Percentiles rank a stretch among this genome's conserved stretches.
phyloP scores from a whole-genome alignment of 1,284 basidiomycete species.

The Ceratobasidium sp. region DNA sequence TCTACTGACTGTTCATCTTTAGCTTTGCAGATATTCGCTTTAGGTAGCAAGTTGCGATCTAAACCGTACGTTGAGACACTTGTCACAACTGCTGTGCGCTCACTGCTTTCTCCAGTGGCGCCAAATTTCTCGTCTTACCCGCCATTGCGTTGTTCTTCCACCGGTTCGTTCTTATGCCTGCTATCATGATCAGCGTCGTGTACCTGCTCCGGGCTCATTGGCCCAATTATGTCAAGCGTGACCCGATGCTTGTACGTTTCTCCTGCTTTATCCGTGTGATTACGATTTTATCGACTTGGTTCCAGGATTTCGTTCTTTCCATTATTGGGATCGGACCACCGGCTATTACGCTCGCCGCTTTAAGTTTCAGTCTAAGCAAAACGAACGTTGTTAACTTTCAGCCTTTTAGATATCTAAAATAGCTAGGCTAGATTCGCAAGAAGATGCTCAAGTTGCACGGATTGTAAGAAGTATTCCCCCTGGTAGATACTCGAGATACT shows the following conservation, averaged over 20 bases:
- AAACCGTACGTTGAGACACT: conserved; percentile 17
- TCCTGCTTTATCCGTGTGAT: background rate
- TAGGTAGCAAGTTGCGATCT: conserved; percentile 43
- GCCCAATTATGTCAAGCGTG: conserved; percentile 34
- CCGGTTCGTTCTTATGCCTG: conserved; percentile 35
- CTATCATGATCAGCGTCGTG: conserved; percentile 34
- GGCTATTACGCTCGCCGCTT: conserved; percentile 34
- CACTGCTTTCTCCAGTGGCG: conserved; percentile 11
- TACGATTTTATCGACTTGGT: background rate
- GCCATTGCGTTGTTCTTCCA: conserved; percentile 29
- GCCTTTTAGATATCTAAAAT: conserved; percentile 36
- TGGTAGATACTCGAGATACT: background rate
- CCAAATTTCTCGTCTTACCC: conserved; percentile 19
- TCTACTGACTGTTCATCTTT: background rate
- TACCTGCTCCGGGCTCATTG: conserved; percentile 19
- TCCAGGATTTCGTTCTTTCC: conserved; percentile 39
- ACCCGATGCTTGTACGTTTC: conserved; percentile 38
- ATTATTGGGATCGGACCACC: conserved; percentile 41
- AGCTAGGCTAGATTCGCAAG: conserved; percentile 11
- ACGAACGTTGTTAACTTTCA: background rate
- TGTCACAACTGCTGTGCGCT: background rate
- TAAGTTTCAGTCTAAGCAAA: background rate
- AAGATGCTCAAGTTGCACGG: conserved; percentile 39
- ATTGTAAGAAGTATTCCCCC: conserved; percentile 4
- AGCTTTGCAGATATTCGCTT: conserved; percentile 43